These are phyloP conservation scores for Maudiozyma serrabonitensis DNA, from an alignment of 805 yeast genomes.

Conservation along the genomic window DNA sequence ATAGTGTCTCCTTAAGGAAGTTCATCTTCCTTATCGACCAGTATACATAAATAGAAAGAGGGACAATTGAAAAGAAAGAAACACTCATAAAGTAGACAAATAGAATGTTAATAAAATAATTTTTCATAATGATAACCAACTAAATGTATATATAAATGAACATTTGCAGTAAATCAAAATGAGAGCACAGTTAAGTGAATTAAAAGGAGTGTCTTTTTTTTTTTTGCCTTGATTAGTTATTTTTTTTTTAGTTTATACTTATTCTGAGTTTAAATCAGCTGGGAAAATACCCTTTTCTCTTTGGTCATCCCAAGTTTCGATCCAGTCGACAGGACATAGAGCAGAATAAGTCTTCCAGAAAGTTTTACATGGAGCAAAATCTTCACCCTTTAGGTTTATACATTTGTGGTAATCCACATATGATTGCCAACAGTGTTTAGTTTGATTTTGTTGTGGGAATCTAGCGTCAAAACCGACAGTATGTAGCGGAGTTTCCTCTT, in stretches of 20 bases:
- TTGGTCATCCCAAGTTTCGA: slow-evolving; percentile 82
- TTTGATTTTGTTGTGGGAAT: slow-evolving; percentile 95
- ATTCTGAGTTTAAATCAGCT: slow-evolving; percentile 33
- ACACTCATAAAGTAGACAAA: no score
- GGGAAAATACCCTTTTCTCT: slow-evolving; percentile 55
- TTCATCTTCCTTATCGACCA: no score
- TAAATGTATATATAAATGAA: neutral
- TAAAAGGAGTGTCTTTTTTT: no score
- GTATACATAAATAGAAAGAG: no score
- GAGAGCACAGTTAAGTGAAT: no score
- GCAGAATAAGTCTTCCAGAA: slow-evolving; percentile 87
- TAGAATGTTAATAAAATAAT: no score
- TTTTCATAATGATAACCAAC: neutral
- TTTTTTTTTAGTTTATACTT: neutral
- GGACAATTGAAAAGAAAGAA: no score
- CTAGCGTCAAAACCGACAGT: slow-evolving; percentile 81
- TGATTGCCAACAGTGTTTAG: slow-evolving; percentile 96
- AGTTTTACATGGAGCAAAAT: slow-evolving; percentile 93
- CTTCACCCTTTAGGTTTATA: slow-evolving; percentile 94
- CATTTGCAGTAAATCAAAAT: no score
- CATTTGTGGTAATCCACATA: slow-evolving; percentile 98
- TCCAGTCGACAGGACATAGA: slow-evolving; percentile 78
- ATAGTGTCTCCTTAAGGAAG: neutral
- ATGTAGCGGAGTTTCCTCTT: slow-evolving; percentile 36
- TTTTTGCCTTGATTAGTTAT: no score